Percentiles rank a stretch among this genome's conserved stretches.
phyloP scores from a whole-genome alignment of 495 filamentous ascomycete species.

The Penicillium antarcticum region DNA sequence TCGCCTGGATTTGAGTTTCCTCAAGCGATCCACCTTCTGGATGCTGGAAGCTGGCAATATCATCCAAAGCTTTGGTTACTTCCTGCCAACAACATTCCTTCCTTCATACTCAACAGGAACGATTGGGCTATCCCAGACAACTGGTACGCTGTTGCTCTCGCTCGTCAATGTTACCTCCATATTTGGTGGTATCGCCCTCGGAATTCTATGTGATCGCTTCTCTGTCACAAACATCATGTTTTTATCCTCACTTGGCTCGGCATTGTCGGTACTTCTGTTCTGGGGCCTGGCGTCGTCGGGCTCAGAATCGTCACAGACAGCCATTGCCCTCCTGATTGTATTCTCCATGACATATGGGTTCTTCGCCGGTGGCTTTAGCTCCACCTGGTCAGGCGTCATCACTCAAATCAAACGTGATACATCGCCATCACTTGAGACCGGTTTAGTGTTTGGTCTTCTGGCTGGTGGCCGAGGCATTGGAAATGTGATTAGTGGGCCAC shows the following conservation, averaged over 20 bases:
- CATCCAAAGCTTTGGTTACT: constrained; percentile 62
- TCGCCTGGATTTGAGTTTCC: constrained; percentile 47
- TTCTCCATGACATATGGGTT: constrained; percentile 69
- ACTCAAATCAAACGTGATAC: constrained; percentile 48
- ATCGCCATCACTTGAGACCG: constrained; percentile 46
- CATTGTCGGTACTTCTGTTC: constrained; percentile 58
- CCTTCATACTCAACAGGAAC: constrained; percentile 53
- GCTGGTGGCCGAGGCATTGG: constrained; percentile 65
- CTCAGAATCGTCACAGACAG: constrained; percentile 28
- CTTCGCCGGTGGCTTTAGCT: constrained; percentile 62
- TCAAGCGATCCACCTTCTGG: constrained; percentile 48
- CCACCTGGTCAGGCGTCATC: constrained; percentile 62
- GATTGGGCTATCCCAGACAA: constrained; percentile 41
- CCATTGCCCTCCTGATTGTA: constrained; percentile 54
- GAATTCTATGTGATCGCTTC: constrained; percentile 57
- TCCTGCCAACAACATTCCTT: constrained; percentile 64
- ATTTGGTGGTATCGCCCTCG: constrained; percentile 56
- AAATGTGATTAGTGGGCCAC: constrained; percentile 57
- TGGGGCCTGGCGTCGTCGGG: constrained; percentile 55
- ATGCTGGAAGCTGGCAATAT: constrained; percentile 55
- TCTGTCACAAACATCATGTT: constrained; percentile 59
- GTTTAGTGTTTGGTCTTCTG: constrained; percentile 61
- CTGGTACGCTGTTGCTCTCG: constrained; percentile 50
- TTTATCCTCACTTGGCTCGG: constrained; percentile 55
- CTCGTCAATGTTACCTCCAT: constrained; percentile 57